These are phyloP conservation scores for Pleurotus cornucopiae DNA, from an alignment of 768 basidiomycete genomes.

Conservation along the genomic window DNA sequence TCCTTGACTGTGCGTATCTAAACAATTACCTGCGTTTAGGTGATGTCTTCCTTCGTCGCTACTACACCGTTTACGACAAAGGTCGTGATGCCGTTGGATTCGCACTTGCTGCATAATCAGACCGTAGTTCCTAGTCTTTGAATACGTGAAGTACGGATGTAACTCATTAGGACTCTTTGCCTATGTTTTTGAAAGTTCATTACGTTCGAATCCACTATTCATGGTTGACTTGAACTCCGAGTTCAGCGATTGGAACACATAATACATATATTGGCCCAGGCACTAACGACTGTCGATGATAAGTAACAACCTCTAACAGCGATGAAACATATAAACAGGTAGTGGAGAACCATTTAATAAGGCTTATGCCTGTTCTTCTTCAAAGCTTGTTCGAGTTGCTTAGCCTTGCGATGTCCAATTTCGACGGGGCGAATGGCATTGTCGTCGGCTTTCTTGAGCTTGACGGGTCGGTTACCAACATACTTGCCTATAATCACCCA, in stretches of 20 bases:
- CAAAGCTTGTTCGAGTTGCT: conserved; percentile 81
- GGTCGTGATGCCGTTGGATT: conserved; percentile 81
- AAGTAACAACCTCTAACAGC: too few relatives aligned
- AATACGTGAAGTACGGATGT: too few relatives aligned
- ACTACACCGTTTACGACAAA: conserved; percentile 87
- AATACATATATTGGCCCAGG: too few relatives aligned
- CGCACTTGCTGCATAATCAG: conserved; percentile 38
- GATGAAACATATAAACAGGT: too few relatives aligned
- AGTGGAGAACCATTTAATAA: conserved; percentile 41
- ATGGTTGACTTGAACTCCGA: too few relatives aligned
- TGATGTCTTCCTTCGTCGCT: conserved; percentile 89
- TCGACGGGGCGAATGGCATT: conserved; percentile 85
- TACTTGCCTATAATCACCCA: conserved; percentile 67
- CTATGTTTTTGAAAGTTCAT: too few relatives aligned
- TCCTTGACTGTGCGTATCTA: conserved; percentile 18
- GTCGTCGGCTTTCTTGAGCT: conserved; percentile 90
- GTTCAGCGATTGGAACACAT: too few relatives aligned
- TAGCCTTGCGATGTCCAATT: conserved; percentile 91
- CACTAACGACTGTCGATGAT: too few relatives aligned
- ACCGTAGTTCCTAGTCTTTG: not conserved
- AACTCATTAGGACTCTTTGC: too few relatives aligned
- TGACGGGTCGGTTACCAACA: conserved; percentile 96
- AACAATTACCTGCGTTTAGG: conserved; percentile 55
- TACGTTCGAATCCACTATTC: too few relatives aligned
- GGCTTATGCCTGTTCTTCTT: conserved; percentile 90